phyloP scores from a whole-genome alignment of 2,329 filamentous ascomycete species.

The Paramyrothecium roridum region DNA sequence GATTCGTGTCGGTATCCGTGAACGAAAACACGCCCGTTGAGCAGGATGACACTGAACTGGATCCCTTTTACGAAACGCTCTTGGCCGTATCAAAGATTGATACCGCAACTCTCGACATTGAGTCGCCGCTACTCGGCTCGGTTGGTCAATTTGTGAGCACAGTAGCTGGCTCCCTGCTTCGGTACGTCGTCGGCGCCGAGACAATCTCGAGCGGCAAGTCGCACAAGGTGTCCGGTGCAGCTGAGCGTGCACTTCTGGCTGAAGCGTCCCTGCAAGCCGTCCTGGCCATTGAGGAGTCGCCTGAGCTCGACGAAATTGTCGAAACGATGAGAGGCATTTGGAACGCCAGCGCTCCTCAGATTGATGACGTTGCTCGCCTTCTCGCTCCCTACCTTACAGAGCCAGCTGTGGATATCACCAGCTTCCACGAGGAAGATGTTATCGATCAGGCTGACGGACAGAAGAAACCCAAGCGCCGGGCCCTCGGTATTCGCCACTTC shows the following conservation, averaged over 20 bases:
- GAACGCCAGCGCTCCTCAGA: slow-evolving; percentile 6
- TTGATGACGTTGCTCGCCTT: slow-evolving; percentile 5
- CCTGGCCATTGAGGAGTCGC: slow-evolving; percentile 9
- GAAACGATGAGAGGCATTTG: slow-evolving; percentile 10
- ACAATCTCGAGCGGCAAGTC: slow-evolving; percentile 1
- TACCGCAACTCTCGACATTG: neutral
- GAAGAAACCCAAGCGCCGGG: neutral
- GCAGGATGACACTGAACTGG: neutral
- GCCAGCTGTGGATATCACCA: slow-evolving; percentile 1
- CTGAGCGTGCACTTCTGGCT: slow-evolving; percentile 8
- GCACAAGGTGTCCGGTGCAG: slow-evolving; percentile 4
- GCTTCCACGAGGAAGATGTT: neutral
- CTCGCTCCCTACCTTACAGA: slow-evolving; percentile 9
- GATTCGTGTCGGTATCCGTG: neutral
- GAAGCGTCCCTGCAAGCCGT: slow-evolving; percentile 10
- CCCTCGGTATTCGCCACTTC: slow-evolving; percentile 3
- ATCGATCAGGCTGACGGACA: neutral
- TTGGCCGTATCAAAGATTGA: slow-evolving; percentile 6
- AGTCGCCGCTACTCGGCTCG: slow-evolving; percentile 2
- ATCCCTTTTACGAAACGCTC: slow-evolving; percentile 6
- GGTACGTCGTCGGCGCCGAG: slow-evolving; percentile 4
- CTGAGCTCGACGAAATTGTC: slow-evolving; percentile 11
- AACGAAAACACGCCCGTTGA: neutral
- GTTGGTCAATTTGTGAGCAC: slow-evolving; percentile 5
- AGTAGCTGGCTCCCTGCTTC: slow-evolving; percentile 4